Base-by-base conservation (phyloP, 192 early-diverging fungal genomes). In the Chytriomyces hyalinus region DNA sequence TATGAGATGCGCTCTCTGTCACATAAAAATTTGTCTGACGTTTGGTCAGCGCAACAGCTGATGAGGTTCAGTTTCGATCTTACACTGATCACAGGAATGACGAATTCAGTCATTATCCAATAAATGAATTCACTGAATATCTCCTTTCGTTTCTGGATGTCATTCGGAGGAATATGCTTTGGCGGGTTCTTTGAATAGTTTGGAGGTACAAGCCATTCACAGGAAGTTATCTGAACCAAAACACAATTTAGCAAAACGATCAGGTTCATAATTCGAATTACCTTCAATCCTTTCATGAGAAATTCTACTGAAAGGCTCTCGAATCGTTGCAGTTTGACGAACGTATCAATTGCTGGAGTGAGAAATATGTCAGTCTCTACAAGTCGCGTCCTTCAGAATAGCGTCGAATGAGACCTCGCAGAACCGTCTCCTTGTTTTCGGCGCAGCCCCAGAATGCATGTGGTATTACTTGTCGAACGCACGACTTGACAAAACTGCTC, bases 11-110 rank as follows among this genome's bases (percentile, higher is more conserved):
- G 65, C 86, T 84, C 65, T 97, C 94, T 6, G 95, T 95, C n/a
- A 91, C 86, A 67, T 95, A 95, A 75, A 95, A 97, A 48, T 80
- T 85, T 0, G 87, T 76, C 91, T 93, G 47, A 9, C 57, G 9
- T 11, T 10, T 43, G 47, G 0, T 36, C 20, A 50, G n/a, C 28
- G 20, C 13, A 65, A 28, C 11, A 65, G 64, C 20, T 20, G 24
- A 22, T 22, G 15, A 22, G 11, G 64, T 15, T 20, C 64, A 3
- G 11, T 0, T 9, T 57, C 20, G 0, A 11, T 5, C 87, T 60
- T 75, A 88, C 85, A 84, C 80, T 79, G 7, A 95, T 47, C 6
- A 95, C 67, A 10, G 87, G 85, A 28, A 92, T 83, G 11, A 91
- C 75, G 53, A 88, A 89, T 9, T 83, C 81, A 0, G 86, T 71